Evolutionary conservation across 1,139 yeast genomes (phyloP).

Genomic region (Sugiyamaella grinbergsii): DNA sequence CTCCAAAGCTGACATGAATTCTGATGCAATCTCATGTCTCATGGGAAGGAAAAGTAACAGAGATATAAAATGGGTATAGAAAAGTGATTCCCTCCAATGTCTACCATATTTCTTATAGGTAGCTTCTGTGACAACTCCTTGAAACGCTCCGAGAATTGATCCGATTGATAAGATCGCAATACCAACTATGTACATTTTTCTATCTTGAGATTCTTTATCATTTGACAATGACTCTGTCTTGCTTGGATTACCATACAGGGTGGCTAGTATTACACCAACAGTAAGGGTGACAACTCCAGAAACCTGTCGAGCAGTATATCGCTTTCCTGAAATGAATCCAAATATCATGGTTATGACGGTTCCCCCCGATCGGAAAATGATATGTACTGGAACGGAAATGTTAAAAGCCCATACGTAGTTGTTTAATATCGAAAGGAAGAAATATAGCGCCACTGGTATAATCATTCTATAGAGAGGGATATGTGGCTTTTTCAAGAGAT

Average conservation of each 20-base stretch:
- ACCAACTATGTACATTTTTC: constrained; percentile 43
- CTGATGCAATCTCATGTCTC: constrained; percentile 22
- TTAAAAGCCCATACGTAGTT: constrained; percentile 61
- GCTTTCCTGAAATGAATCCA: constrained; percentile 53
- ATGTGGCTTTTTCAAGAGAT: constrained; percentile 41
- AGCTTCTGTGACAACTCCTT: constrained; percentile 59
- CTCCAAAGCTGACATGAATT: constrained; percentile 22
- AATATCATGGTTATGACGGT: constrained; percentile 62
- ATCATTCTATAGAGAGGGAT: constrained; percentile 56
- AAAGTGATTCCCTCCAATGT: constrained; percentile 66
- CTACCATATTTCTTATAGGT: constrained; percentile 55
- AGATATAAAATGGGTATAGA: constrained; percentile 60
- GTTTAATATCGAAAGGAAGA: constrained; percentile 55
- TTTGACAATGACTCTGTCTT: neutral
- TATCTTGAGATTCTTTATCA: neutral
- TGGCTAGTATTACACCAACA: constrained; percentile 58
- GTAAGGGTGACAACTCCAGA: constrained; percentile 56
- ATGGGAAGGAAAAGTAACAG: constrained; percentile 56
- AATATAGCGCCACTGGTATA: constrained; percentile 54
- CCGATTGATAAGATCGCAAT: constrained; percentile 50
- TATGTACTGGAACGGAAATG: constrained; percentile 67
- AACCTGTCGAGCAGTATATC: constrained; percentile 52
- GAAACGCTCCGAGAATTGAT: constrained; percentile 53
- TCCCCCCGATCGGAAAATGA: constrained; percentile 66
- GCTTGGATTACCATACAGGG: constrained; percentile 37